phyloP scores from a whole-genome alignment of 1,284 basidiomycete species.

The Trichosporon ovoides region DNA sequence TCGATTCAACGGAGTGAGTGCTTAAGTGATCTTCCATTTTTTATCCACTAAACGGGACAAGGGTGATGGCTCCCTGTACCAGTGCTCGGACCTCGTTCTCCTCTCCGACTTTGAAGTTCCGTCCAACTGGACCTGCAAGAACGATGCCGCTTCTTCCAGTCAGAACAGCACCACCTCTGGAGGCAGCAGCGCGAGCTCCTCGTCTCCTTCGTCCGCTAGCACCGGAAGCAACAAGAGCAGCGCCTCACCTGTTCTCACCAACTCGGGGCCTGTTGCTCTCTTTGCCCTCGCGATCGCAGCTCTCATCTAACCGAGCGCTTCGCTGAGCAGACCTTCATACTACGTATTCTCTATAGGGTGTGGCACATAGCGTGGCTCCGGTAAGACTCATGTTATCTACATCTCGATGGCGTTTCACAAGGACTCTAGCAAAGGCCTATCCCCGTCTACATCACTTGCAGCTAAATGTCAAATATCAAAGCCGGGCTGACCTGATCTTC shows the following conservation, averaged over 20 bases:
- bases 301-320: neutral
- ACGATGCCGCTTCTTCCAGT: constrained; percentile 17
- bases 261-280: neutral
- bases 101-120: constrained; percentile 53
- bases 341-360: too few relatives aligned
- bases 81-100: constrained; percentile 70
- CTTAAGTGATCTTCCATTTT: accelerated
- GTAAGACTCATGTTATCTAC: too few relatives aligned
- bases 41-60: constrained; percentile 45
- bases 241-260: neutral
- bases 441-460: too few relatives aligned
- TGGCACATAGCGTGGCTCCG: too few relatives aligned
- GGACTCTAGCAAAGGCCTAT: too few relatives aligned
- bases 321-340: too few relatives aligned
- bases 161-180: neutral
- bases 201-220: neutral
- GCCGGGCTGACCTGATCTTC: too few relatives aligned
- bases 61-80: constrained; percentile 63
- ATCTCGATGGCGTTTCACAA: too few relatives aligned
- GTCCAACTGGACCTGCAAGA: constrained; percentile 51
- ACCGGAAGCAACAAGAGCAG: neutral
- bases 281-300: neutral
- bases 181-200: neutral
- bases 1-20: constrained; percentile 36
- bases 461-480: too few relatives aligned